Percentiles rank a stretch among this genome's conserved stretches.
phyloP scores from a whole-genome alignment of 768 basidiomycete genomes.

The Rickenella mellea region DNA sequence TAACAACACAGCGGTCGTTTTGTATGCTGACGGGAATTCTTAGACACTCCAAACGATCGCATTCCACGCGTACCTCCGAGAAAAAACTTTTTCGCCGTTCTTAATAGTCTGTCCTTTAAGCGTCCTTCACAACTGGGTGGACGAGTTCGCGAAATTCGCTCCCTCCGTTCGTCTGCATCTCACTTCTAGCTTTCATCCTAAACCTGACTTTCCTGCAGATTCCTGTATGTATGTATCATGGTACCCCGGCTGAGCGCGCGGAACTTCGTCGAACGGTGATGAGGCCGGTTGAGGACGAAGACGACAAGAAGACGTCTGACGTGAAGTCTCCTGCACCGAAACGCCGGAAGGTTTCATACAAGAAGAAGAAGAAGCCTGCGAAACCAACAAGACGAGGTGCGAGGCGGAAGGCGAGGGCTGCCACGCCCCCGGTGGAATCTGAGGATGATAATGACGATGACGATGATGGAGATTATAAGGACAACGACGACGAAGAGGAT shows the following conservation, averaged over 20 bases:
- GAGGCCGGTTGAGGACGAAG: conserved; percentile 18
- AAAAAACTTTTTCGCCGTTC: conserved; percentile 64
- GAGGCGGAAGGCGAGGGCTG: not conserved
- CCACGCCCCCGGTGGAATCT: no score
- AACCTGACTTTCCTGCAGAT: conserved; percentile 40
- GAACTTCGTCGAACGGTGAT: conserved; percentile 63
- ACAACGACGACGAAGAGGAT: conserved; percentile 18
- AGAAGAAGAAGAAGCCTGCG: conserved; percentile 2
- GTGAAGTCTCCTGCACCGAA: conserved; percentile 2
- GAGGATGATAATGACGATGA: not conserved
- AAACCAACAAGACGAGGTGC: not conserved
- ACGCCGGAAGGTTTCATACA: conserved; percentile 1
- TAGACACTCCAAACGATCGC: conserved; percentile 94
- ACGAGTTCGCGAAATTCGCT: conserved; percentile 79
- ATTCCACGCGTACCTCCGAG: conserved; percentile 84
- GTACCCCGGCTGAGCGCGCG: conserved; percentile 70
- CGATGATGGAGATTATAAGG: no score
- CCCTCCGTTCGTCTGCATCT: conserved; percentile 18
- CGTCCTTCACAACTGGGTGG: conserved; percentile 85
- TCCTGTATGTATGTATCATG: conserved; percentile 87
- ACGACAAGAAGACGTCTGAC: conserved; percentile 8
- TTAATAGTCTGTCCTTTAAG: conserved; percentile 89
- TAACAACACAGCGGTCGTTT: no score
- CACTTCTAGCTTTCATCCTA: conserved; percentile 3
- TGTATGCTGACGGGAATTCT: conserved; percentile 8